Evolutionary conservation across 208 protist species (phyloP).

Genomic region (Trypanosomatidae sp.): DNA sequence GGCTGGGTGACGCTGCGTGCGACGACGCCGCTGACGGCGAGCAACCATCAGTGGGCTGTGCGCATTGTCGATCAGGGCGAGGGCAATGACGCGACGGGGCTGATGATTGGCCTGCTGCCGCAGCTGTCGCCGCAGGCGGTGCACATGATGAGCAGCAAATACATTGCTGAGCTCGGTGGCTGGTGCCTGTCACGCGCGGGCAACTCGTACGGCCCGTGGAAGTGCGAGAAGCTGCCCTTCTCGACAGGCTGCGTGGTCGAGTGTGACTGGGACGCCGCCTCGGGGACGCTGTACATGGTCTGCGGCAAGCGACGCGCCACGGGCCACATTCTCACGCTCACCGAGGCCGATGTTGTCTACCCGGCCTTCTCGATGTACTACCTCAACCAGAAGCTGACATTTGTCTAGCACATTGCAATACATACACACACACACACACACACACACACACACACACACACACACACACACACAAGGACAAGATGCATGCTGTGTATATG

Average conservation of each 20-base stretch:
- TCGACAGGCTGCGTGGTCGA: conserved; percentile 80
- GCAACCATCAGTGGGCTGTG: conserved; percentile 79
- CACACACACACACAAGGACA: no score
- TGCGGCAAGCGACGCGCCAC: conserved; percentile 56
- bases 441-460: no score
- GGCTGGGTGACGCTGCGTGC: conserved; percentile 85
- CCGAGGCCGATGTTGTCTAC: conserved; percentile 57
- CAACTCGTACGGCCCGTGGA: conserved; percentile 80
- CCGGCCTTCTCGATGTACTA: conserved; percentile 89
- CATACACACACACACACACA: no score
- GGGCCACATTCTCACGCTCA: conserved; percentile 57
- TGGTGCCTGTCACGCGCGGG: conserved; percentile 84
- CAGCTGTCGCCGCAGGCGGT: conserved; percentile 23
- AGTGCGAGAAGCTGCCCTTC: conserved; percentile 80
- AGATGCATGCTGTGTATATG: no score
- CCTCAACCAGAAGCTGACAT: conserved; percentile 81
- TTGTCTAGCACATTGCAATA: no score
- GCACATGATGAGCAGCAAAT: conserved; percentile 67
- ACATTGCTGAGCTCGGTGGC: conserved; percentile 84
- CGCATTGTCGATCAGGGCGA: conserved; percentile 84
- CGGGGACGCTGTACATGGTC: conserved; percentile 69
- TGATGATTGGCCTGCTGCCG: conserved; percentile 86
- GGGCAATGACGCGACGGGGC: conserved; percentile 67
- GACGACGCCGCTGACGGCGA: conserved; percentile 36
- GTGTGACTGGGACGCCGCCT: conserved; percentile 75